phyloP scores from a whole-genome alignment of 345 rosid genomes.

The Bruguiera parviflora region DNA sequence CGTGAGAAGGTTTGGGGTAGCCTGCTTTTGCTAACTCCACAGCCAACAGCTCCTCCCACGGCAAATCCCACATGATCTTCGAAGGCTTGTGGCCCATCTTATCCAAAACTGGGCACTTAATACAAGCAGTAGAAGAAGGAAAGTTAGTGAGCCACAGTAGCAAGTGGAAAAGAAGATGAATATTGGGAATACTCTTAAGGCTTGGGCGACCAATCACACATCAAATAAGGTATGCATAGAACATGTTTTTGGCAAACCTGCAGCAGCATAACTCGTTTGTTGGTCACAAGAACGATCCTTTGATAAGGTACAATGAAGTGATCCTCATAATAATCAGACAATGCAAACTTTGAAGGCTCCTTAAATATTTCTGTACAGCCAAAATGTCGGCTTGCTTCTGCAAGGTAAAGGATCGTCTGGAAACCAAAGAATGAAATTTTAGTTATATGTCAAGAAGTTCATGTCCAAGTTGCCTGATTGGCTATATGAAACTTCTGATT shows the following conservation, averaged over 20 bases:
- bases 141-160: background rate
- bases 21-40: constrained; percentile 95
- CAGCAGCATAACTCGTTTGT: constrained; percentile 74
- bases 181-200: background rate
- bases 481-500: background rate
- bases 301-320: constrained; percentile 76
- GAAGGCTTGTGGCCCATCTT: constrained; percentile 89
- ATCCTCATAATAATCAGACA: constrained; percentile 81
- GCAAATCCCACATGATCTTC: constrained; percentile 96
- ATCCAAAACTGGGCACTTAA: constrained; percentile 64
- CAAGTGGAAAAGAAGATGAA: background rate
- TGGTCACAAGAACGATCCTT: constrained; percentile 76
- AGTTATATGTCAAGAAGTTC: background rate
- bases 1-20: constrained; percentile 64
- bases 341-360: constrained; percentile 92
- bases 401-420: constrained; percentile 89
- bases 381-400: constrained; percentile 81
- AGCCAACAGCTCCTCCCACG: constrained; percentile 94
- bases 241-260: constrained; percentile 46
- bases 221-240: background rate
- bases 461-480: background rate
- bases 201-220: background rate
- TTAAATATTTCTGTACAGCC: constrained; percentile 91
- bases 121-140: constrained; percentile 13
- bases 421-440: constrained; percentile 23